phyloP scores from a whole-genome alignment of 495 filamentous ascomycete species.

The Aspergillus olivimuriae region DNA sequence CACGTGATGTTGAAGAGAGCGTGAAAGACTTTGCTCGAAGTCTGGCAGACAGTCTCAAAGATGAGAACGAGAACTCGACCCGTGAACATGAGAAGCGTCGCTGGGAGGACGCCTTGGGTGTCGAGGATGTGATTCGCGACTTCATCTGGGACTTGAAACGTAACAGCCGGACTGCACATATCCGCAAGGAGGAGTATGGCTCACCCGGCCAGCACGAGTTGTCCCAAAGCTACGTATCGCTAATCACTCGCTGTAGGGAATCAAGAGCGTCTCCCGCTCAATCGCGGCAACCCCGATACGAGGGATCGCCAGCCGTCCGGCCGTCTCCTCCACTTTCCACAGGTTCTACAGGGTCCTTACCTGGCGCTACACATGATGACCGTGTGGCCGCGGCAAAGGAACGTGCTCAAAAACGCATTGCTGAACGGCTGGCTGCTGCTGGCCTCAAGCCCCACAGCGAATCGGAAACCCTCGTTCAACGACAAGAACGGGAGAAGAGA shows the following conservation, averaged over 20 bases:
- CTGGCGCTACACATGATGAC: conserved; percentile 83
- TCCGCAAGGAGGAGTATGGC: conserved; percentile 67
- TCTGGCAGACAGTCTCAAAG: conserved; percentile 81
- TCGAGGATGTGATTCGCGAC: conserved; percentile 92
- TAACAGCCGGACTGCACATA: conserved; percentile 64
- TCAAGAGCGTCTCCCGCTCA: conserved; percentile 20
- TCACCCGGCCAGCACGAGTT: background rate
- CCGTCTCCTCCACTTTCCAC: conserved; percentile 38
- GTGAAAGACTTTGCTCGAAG: conserved; percentile 81
- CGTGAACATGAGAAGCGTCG: conserved; percentile 85
- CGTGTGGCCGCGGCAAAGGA: conserved; percentile 94
- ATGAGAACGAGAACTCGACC: conserved; percentile 60
- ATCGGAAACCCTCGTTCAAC: conserved; percentile 73
- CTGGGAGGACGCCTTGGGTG: conserved; percentile 95
- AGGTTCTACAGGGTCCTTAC: conserved; percentile 36
- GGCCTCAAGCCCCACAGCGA: conserved; percentile 73
- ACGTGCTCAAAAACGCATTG: conserved; percentile 94
- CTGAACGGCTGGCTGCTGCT: conserved; percentile 90
- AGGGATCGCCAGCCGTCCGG: conserved; percentile 25
- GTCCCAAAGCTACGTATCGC: background rate
- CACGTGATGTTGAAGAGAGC: conserved; percentile 92
- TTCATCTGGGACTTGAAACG: conserved; percentile 96
- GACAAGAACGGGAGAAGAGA: conserved; percentile 79
- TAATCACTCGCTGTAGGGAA: conserved; percentile 10
- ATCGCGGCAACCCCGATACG: conserved; percentile 20